Base-by-base conservation (phyloP, 495 filamentous ascomycete species). In the Baudoinia panamericana region DNA sequence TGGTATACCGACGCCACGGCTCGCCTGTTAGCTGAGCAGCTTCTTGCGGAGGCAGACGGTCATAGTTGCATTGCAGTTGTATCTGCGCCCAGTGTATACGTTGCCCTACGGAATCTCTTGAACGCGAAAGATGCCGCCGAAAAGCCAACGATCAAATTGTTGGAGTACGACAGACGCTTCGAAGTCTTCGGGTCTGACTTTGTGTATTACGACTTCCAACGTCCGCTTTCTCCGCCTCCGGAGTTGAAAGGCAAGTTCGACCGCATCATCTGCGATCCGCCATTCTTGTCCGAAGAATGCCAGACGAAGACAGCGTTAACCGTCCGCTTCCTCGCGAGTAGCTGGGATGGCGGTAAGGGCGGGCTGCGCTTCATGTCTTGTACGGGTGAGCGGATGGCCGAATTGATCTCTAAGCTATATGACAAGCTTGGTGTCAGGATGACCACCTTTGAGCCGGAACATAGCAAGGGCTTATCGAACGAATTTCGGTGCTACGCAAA, bases 241-340 rank as follows among this genome's bases (percentile, higher is more conserved):
- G 55, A 73, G 11, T 53, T 86, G 17, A 83, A 82, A 53, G 73
- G 71, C 15, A 62, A 54, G 22, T 73, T 73, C 26, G 72, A 83
- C 56, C 63, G 74, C 30, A 67, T 87, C 40, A 74, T 85, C 41
- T 69, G 69, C 45, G 82, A 88, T 57, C 82, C 82, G 0, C 82
- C 82, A 2, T 88, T 87, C 45, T 61, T 87, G 6, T 79, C 71
- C 50, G 69, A 79, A 46, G 80, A 88, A 45, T 88, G 82, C 55
- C 82, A 88, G 48, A 82, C 80, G 0, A 85, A 85, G 65, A 80
- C 75, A 15, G 82, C 82, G 3, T 58, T 86, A 44, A 84, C 82
- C 1, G 68, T 78, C 4, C 71, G 78, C 17, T 86, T 75, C 74
- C 64, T 87, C 20, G 61, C 69, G 23, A 73, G 68, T 24, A 41